Percentiles rank a stretch among this genome's conserved stretches.
Evolutionary conservation across 2,329 filamentous ascomycete species (phyloP).

Genomic region (Bipolaris sorokiniana): DNA sequence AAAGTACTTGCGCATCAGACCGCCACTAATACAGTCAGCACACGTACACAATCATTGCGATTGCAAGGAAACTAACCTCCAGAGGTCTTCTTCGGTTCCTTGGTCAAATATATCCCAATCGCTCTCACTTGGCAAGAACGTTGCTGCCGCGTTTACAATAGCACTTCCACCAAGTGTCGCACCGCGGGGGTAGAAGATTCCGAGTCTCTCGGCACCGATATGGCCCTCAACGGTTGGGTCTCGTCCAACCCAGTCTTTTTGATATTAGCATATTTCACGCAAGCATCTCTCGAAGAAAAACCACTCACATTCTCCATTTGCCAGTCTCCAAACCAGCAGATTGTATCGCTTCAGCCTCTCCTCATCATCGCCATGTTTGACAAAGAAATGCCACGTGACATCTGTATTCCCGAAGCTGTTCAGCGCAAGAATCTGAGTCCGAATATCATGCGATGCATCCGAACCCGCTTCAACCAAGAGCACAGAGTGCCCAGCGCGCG

Average conservation of each 20-base stretch:
- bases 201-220: slow-evolving; percentile 46
- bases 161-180: slow-evolving; percentile 26
- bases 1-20: slow-evolving; percentile 25
- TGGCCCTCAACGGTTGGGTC: slow-evolving; percentile 21
- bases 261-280: not conserved
- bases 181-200: slow-evolving; percentile 27
- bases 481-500: slow-evolving; percentile 61
- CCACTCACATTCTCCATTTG: slow-evolving; percentile 19
- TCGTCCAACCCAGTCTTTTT: slow-evolving; percentile 22
- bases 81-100: slow-evolving; percentile 21
- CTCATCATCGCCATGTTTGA: slow-evolving; percentile 62
- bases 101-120: slow-evolving; percentile 31
- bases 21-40: slow-evolving; percentile 14
- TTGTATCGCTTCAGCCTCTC: slow-evolving; percentile 57
- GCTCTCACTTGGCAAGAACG: slow-evolving; percentile 24
- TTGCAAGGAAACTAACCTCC: slow-evolving; percentile 14
- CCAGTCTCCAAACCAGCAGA: slow-evolving; percentile 22
- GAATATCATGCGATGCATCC: slow-evolving; percentile 56
- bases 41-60: not conserved
- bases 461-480: slow-evolving; percentile 63
- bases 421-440: slow-evolving; percentile 58
- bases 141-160: slow-evolving; percentile 25
- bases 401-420: slow-evolving; percentile 36
- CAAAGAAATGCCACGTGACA: slow-evolving; percentile 65
- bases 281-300: not conserved